A percentile compares a stretch with the other conserved stretches of the same genome.
Conservation (phyloP, 2,329 filamentous ascomycete genomes). For the Monosporascus cannonballus region DNA sequence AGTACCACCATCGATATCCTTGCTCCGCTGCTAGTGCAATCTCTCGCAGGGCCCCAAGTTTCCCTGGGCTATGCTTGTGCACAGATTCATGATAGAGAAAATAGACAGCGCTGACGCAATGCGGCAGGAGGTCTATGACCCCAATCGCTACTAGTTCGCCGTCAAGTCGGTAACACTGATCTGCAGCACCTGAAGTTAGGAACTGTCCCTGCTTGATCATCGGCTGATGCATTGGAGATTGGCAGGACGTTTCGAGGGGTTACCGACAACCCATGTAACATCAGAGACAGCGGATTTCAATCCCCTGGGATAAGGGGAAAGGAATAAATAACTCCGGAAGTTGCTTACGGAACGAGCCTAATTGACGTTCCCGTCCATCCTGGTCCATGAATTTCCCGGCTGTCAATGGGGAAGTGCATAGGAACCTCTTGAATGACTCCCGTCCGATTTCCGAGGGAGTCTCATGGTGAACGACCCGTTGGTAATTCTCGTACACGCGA, state of each 20-base stretch:
- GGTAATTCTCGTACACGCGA: slow-evolving; percentile 66
- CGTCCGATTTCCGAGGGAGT: slow-evolving; percentile 50
- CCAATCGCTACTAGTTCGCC: slow-evolving; percentile 69
- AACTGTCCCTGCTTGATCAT: not conserved
- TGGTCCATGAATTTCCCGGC: slow-evolving; percentile 35
- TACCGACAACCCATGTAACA: not conserved
- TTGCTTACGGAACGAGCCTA: slow-evolving; percentile 59
- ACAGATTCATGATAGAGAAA: slow-evolving; percentile 76
- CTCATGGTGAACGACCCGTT: slow-evolving; percentile 67
- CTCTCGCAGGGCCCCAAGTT: slow-evolving; percentile 68
- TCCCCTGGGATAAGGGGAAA: not conserved
- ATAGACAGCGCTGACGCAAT: slow-evolving; percentile 76
- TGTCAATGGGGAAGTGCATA: slow-evolving; percentile 64
- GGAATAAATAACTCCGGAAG: not conserved
- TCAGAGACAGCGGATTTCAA: not conserved
- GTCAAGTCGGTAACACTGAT: slow-evolving; percentile 77
- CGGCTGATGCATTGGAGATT: not conserved
- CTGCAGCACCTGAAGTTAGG: not conserved
- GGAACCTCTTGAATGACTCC: slow-evolving; percentile 61
- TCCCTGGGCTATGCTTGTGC: slow-evolving; percentile 64
- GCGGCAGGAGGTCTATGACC: slow-evolving; percentile 69
- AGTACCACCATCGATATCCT: slow-evolving; percentile 73
- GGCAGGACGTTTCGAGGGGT: not conserved
- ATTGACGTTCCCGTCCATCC: slow-evolving; percentile 45
- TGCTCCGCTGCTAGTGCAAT: slow-evolving; percentile 63